Conservation (phyloP, 805 yeast species). For the Cyberlindnera subsufficiens region DNA sequence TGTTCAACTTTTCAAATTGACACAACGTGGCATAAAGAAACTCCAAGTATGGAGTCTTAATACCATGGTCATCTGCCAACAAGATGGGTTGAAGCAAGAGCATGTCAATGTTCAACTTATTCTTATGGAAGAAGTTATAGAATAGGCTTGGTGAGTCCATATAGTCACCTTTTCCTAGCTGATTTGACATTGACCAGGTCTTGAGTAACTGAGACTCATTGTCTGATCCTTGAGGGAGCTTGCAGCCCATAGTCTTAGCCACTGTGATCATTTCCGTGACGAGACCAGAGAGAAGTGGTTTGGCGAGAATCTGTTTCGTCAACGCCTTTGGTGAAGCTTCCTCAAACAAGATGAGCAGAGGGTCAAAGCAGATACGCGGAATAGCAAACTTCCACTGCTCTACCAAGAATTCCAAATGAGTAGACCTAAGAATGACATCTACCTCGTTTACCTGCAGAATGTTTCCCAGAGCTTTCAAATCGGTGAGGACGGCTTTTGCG, state of each 20-base stretch:
- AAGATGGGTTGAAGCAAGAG: conserved; percentile 80
- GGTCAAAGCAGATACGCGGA: conserved; percentile 72
- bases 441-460: conserved; percentile 11
- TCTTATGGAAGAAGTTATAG: conserved; percentile 55
- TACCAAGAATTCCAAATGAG: conserved; percentile 53
- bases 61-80: conserved; percentile 81
- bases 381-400: conserved; percentile 85
- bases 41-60: conserved; percentile 87
- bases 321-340: conserved; percentile 55
- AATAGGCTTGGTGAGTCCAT: conserved; percentile 53
- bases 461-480: conserved; percentile 32
- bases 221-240: conserved; percentile 63
- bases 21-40: conserved; percentile 75
- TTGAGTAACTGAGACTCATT: conserved; percentile 54
- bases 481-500: conserved; percentile 27
- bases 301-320: conserved; percentile 66
- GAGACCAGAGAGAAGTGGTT: conserved; percentile 78
- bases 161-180: conserved; percentile 18
- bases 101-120: conserved; percentile 65
- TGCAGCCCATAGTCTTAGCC: conserved; percentile 72
- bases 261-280: conserved; percentile 69
- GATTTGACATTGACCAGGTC: conserved; percentile 33
- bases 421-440: conserved; percentile 21
- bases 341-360: conserved; percentile 70
- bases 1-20: conserved; percentile 40